Percentiles rank a stretch among this genome's conserved stretches.
Conservation (phyloP, 2,329 filamentous ascomycete genomes). For the Claviceps sp. region DNA sequence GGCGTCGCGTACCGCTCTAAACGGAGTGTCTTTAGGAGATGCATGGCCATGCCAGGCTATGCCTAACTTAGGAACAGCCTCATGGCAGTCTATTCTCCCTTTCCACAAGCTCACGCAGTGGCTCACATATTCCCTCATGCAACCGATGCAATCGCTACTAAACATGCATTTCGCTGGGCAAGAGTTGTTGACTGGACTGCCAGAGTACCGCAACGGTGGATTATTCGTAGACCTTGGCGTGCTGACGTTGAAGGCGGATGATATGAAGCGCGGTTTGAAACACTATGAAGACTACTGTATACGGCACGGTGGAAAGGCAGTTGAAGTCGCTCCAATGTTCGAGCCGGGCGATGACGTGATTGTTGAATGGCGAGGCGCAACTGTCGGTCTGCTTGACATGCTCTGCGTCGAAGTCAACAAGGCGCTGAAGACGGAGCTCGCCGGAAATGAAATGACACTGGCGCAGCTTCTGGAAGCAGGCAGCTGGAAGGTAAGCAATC, state of each 20-base stretch:
- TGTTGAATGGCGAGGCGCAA: conserved; percentile 53
- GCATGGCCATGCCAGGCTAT: conserved; percentile 85
- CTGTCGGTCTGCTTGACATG: conserved; percentile 44
- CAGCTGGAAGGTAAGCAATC: conserved; percentile 75
- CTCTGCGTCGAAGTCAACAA: conserved; percentile 44
- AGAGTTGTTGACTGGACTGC: conserved; percentile 73
- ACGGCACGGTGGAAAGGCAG: conserved; percentile 50
- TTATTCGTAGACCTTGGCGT: conserved; percentile 77
- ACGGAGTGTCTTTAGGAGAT: conserved; percentile 78
- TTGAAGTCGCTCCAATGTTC: conserved; percentile 45
- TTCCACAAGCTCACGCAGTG: conserved; percentile 94
- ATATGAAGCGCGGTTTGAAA: conserved; percentile 56
- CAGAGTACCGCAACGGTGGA: conserved; percentile 86
- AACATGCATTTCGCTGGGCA: conserved; percentile 69
- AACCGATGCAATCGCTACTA: conserved; percentile 72
- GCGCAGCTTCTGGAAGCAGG: conserved; percentile 90
- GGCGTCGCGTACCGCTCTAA: conserved; percentile 68
- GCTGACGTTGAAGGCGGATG: conserved; percentile 57
- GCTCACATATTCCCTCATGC: conserved; percentile 89
- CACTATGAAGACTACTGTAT: conserved; percentile 51
- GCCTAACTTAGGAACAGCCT: conserved; percentile 42
- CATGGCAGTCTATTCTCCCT: conserved; percentile 68
- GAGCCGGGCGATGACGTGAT: conserved; percentile 46
- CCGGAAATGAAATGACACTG: conserved; percentile 59
- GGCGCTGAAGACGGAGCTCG: conserved; percentile 47